A percentile compares a stretch with the other conserved stretches of the same genome.
Evolutionary conservation across 2,329 filamentous ascomycete species (phyloP).

Genomic region (Neocucurbitaria cava): DNA sequence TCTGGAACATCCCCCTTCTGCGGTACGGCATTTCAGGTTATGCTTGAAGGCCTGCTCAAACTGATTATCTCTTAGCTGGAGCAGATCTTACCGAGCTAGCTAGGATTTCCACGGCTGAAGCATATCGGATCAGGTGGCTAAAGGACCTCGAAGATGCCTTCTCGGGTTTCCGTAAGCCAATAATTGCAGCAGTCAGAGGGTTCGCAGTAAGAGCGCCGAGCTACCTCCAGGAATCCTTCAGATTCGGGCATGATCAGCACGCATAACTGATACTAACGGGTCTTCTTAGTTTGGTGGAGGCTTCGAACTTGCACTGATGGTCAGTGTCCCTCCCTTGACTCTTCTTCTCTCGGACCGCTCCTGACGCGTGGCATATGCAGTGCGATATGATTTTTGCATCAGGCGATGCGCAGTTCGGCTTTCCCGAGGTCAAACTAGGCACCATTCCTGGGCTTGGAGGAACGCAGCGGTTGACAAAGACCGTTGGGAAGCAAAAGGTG

Average conservation of each 20-base stretch:
- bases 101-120: constrained; percentile 80
- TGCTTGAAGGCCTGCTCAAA: not conserved
- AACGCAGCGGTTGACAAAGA: constrained; percentile 82
- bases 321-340: constrained; percentile 11
- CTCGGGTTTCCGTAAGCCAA: constrained; percentile 82
- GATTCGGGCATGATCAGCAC: not conserved
- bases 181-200: constrained; percentile 90
- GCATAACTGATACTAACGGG: constrained; percentile 6
- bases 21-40: constrained; percentile 57
- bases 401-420: constrained; percentile 83
- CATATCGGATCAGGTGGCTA: constrained; percentile 88
- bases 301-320: constrained; percentile 95
- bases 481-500: constrained; percentile 52
- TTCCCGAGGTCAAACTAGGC: constrained; percentile 94
- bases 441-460: constrained; percentile 90
- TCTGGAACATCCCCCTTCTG: constrained; percentile 76
- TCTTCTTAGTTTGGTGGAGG: constrained; percentile 73
- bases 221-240: not conserved
- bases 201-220: constrained; percentile 63
- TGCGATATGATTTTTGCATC: constrained; percentile 88
- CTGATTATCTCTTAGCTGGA: constrained; percentile 63
- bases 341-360: constrained; percentile 44
- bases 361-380: constrained; percentile 17
- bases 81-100: constrained; percentile 99
- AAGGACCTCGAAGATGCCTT: constrained; percentile 87